Conservation (phyloP, 768 basidiomycete genomes). For the Hygrocybe coccinea region DNA sequence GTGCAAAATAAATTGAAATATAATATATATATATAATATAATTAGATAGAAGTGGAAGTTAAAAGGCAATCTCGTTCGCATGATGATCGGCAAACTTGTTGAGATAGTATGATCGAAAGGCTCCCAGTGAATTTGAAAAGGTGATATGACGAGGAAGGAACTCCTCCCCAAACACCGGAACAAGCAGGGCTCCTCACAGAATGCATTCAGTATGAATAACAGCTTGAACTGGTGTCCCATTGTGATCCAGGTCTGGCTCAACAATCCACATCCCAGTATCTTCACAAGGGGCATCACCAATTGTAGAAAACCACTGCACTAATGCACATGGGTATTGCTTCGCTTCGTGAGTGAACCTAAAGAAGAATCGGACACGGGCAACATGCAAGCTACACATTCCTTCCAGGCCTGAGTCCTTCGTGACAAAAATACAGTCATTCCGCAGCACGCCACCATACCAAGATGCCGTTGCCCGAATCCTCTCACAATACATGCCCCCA, state of each 20-base stretch:
- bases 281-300: constrained; percentile 14
- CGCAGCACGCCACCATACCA: constrained; percentile 18
- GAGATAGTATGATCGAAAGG: constrained; percentile 24
- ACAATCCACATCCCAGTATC: constrained; percentile 25
- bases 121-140: constrained; percentile 18
- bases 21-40: too few species aligned
- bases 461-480: constrained; percentile 18
- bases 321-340: constrained; percentile 23
- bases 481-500: constrained; percentile 26
- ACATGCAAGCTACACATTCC: constrained; percentile 21
- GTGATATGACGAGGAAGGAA: constrained; percentile 17
- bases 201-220: constrained; percentile 29
- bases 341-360: constrained; percentile 18
- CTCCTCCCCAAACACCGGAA: constrained; percentile 22
- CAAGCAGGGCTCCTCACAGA: constrained; percentile 27
- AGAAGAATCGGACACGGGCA: constrained; percentile 21
- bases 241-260: constrained; percentile 12
- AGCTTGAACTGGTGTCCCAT: constrained; percentile 6
- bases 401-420: constrained; percentile 8
- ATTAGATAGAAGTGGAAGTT: not conserved
- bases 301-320: constrained; percentile 23
- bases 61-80: constrained; percentile 25
- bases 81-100: constrained; percentile 33
- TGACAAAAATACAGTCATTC: constrained; percentile 22
- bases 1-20: too few species aligned